phyloP scores from a whole-genome alignment of 2,329 filamentous ascomycete genomes.

The Cytospora piceicola region DNA sequence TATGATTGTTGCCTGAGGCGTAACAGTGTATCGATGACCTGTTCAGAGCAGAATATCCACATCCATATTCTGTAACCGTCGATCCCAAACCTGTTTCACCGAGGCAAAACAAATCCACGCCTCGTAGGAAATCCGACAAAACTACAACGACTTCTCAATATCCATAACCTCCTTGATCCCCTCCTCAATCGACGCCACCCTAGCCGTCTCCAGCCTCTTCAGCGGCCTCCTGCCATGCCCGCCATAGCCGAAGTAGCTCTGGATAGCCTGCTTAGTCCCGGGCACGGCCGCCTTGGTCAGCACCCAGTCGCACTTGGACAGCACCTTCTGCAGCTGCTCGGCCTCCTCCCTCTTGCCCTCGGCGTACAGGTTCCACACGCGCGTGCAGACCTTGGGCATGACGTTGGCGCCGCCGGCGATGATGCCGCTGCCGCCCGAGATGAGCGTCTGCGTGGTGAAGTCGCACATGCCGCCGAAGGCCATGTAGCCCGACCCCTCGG shows the following conservation, averaged over 20 bases:
- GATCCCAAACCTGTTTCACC: not conserved
- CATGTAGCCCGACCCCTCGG: constrained; percentile 71
- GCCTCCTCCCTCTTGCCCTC: constrained; percentile 77
- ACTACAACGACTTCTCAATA: constrained; percentile 58
- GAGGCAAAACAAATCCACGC: not conserved
- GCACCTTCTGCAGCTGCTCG: constrained; percentile 73
- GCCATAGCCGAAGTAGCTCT: constrained; percentile 81
- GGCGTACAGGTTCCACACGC: constrained; percentile 76
- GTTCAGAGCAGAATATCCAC: too few relatives aligned
- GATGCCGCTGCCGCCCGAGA: constrained; percentile 79
- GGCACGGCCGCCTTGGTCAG: constrained; percentile 82
- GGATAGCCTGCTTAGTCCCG: constrained; percentile 82
- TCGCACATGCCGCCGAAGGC: constrained; percentile 88
- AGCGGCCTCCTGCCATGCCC: constrained; percentile 75
- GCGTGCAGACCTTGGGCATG: constrained; percentile 79
- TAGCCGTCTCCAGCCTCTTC: constrained; percentile 64
- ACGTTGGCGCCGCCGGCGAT: constrained; percentile 87
- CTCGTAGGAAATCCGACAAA: constrained; percentile 30
- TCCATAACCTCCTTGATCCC: constrained; percentile 68
- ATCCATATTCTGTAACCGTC: too few relatives aligned
- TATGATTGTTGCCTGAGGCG: not conserved
- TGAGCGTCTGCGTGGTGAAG: constrained; percentile 81
- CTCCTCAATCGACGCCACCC: constrained; percentile 56
- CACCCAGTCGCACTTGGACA: constrained; percentile 80
- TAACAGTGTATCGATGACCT: too few relatives aligned